phyloP scores from a whole-genome alignment of 305 asterid genomes.

The Lippia alba region DNA sequence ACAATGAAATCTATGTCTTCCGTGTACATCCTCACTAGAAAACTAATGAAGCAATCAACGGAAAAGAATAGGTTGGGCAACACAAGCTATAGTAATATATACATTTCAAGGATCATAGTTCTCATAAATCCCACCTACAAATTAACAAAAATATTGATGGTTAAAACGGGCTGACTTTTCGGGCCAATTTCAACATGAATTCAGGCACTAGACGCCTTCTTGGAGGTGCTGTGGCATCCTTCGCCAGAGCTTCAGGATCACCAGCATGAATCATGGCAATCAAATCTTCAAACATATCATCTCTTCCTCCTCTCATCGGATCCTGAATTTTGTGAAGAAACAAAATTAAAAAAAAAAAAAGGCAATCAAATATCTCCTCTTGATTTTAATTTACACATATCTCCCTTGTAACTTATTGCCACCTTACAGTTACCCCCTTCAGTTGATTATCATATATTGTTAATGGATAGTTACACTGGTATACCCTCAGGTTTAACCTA shows the following conservation, averaged over 20 bases:
- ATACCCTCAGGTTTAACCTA: too few species aligned
- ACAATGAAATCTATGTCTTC: not conserved
- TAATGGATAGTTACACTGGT: too few species aligned
- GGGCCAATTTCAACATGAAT: slow-evolving; percentile 81
- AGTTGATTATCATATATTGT: too few species aligned
- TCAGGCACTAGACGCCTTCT: slow-evolving; percentile 90
- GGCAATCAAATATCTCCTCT: not conserved
- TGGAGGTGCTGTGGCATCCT: slow-evolving; percentile 64
- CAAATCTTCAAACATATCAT: slow-evolving; percentile 80
- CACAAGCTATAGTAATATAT: not conserved
- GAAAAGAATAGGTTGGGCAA: slow-evolving; percentile 27
- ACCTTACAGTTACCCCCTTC: too few species aligned
- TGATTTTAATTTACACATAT: not conserved
- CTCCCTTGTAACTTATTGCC: not conserved
- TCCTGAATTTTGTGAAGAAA: slow-evolving; percentile 56
- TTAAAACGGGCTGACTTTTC: slow-evolving; percentile 78
- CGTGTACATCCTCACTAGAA: slow-evolving; percentile 4
- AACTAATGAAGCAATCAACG: slow-evolving; percentile 14
- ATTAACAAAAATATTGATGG: not conserved
- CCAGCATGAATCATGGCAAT: slow-evolving; percentile 73
- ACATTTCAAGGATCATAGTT: not conserved
- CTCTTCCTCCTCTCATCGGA: slow-evolving; percentile 97
- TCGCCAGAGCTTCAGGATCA: slow-evolving; percentile 71
- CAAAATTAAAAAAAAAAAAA: not conserved
- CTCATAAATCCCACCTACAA: not conserved